phyloP scores from a whole-genome alignment of 169 alveolate species.

The Babesia caballi region DNA sequence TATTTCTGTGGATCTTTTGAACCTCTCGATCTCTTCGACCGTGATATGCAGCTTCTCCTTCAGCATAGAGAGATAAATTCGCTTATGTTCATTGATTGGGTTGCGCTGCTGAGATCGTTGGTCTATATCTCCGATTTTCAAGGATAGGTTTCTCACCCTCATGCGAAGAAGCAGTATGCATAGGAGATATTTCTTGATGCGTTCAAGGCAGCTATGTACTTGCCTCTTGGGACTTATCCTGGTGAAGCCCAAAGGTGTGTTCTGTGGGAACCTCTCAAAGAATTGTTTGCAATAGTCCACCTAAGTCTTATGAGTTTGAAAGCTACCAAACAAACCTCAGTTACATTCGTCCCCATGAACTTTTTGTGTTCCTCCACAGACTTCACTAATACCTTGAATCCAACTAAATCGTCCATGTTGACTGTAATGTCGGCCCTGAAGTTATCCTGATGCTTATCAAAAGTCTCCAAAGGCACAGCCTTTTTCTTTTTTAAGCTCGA shows the following conservation, averaged over 20 bases:
- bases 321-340: not conserved
- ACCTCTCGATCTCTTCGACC: slow-evolving; percentile 15
- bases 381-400: slow-evolving; percentile 41
- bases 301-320: not conserved
- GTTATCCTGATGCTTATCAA: slow-evolving; percentile 13
- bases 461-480: not conserved
- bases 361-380: slow-evolving; percentile 19
- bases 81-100: not conserved
- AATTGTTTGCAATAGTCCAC: slow-evolving; percentile 19
- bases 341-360: not conserved
- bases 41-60: slow-evolving; percentile 23
- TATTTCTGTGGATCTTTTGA: slow-evolving; percentile 13
- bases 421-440: slow-evolving; percentile 36
- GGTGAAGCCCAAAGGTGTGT: not conserved
- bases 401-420: slow-evolving; percentile 28
- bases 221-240: slow-evolving; percentile 1
- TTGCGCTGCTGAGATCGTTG: not conserved
- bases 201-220: slow-evolving; percentile 21
- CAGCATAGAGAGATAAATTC: slow-evolving; percentile 3
- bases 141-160: not conserved
- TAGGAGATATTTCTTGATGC: slow-evolving; percentile 41
- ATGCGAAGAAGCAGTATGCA: slow-evolving; percentile 30
- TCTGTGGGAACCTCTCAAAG: slow-evolving; percentile 18
- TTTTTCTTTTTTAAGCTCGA: slow-evolving; percentile 5
- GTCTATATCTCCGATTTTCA: not conserved